phyloP scores from a whole-genome alignment of 1,284 basidiomycete species.

The Irpex lacteus region DNA sequence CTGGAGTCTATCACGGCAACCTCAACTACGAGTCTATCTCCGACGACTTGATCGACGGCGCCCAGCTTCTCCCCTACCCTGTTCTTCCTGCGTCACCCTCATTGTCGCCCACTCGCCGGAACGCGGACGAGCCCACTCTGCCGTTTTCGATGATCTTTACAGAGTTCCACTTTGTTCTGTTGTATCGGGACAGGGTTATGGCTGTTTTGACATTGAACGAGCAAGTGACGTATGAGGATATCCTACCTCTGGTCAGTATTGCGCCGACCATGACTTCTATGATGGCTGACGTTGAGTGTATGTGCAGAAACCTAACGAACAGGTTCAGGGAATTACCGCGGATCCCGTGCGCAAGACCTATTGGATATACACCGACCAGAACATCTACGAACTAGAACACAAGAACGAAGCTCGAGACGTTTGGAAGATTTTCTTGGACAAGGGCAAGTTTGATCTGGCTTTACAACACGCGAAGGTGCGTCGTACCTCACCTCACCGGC shows the following conservation, averaged over 20 bases:
- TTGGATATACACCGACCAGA: conserved; percentile 92
- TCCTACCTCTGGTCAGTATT: conserved; percentile 67
- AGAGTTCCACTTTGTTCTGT: conserved; percentile 89
- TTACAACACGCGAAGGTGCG: conserved; percentile 79
- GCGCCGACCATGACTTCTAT: neutral
- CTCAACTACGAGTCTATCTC: conserved; percentile 64
- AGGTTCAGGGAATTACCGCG: conserved; percentile 69
- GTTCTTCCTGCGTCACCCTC: conserved; percentile 30
- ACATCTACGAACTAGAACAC: conserved; percentile 87
- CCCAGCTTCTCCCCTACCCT: conserved; percentile 70
- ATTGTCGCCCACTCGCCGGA: conserved; percentile 16
- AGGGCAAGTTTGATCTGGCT: conserved; percentile 76
- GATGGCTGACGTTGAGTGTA: neutral
- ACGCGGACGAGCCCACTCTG: conserved; percentile 32
- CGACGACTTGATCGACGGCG: conserved; percentile 79
- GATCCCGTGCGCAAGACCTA: conserved; percentile 89
- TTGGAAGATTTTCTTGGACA: conserved; percentile 89
- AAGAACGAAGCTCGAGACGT: conserved; percentile 91
- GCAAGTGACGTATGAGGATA: conserved; percentile 81
- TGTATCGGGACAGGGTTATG: conserved; percentile 80
- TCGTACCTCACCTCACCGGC: neutral
- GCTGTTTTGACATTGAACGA: conserved; percentile 84
- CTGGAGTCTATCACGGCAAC: conserved; percentile 83
- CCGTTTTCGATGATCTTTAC: conserved; percentile 83
- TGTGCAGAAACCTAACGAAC: conserved; percentile 68